These are phyloP conservation scores for Vigna angularis DNA, from an alignment of 306 rosid species.

Conservation along the genomic window DNA sequence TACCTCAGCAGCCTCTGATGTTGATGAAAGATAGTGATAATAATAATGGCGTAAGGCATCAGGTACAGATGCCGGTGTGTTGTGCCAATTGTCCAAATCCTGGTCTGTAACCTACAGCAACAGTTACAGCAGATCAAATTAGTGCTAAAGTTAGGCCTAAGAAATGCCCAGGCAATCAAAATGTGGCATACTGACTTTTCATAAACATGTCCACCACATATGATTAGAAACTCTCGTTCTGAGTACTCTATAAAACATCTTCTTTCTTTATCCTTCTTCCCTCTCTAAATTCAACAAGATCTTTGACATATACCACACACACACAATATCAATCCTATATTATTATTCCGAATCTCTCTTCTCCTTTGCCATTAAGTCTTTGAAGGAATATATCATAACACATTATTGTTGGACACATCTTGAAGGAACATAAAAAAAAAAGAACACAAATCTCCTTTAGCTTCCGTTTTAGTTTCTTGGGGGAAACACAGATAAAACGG, in stretches of 20 bases:
- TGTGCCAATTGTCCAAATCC: constrained; percentile 85
- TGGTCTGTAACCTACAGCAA: constrained; percentile 82
- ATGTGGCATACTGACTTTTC: neutral
- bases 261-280: too few species aligned
- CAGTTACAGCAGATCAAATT: constrained; percentile 39
- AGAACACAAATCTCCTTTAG: too few species aligned
- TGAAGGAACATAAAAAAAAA: too few species aligned
- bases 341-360: constrained; percentile 3
- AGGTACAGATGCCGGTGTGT: constrained; percentile 85
- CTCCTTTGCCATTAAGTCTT: neutral
- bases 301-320: neutral
- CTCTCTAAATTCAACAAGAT: neutral
- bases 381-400: too few species aligned
- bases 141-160: constrained; percentile 31
- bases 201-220: constrained; percentile 18
- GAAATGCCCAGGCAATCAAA: constrained; percentile 15
- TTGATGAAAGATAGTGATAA: constrained; percentile 90
- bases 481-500: too few species aligned
- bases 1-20: constrained; percentile 98
- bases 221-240: neutral
- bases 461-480: too few species aligned
- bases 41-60: constrained; percentile 98
- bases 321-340: constrained; percentile 24
- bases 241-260: neutral
- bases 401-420: too few species aligned